Evolutionary conservation across 768 basidiomycete genomes (phyloP), one percentile per base, ranked within the genome.

Genomic region (Hysterangium stoloniferum): DNA sequence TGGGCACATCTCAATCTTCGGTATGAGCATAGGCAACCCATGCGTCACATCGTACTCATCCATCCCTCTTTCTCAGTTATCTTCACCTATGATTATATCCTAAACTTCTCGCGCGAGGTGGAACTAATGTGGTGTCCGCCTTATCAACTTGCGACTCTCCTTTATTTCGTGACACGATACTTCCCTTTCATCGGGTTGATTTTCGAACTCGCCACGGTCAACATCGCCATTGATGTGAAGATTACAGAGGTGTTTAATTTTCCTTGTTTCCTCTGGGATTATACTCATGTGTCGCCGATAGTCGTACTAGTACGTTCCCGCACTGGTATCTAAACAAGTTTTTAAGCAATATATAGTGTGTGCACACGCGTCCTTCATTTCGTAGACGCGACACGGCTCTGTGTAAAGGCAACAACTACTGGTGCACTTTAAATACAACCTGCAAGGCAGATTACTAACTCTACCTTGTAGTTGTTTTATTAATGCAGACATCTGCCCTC

Each of bases 401-500:
- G 24, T 11, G 38, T 29, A 12, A 24, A 11, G 11, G 27, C 17
- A 12, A 24, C 37, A 11, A 25, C 8, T 11, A 50, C 25, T 24
- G 48, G 48, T 50, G 20, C n/a, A n/a, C 11, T n/a, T 33, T 27
- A 31, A 28, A 13, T n/a, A 12, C 27, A 20, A 13, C 28, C 17
- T 38, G n/a, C 20, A 22, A 1, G 5, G 2, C 31, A 1, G 25
- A 17, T 15, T 15, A 24, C 40, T 40, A 29, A 40, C 24, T n/a
- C 37, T n/a, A 15, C 6, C 13, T 36, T 12, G 27, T n/a, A 50
- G 48, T 22, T 7, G 35, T 50, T 19, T 24, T 50, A 28, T 12
- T 50, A 40, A 24, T 42, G 7, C 48, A 50, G 24, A 50, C 37
- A 20, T 50, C 29, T 50, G 48, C 48, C 31, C 8, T 50, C 24